Base-by-base conservation (phyloP, 1,284 basidiomycete species). In the Fistulina hepatica region DNA sequence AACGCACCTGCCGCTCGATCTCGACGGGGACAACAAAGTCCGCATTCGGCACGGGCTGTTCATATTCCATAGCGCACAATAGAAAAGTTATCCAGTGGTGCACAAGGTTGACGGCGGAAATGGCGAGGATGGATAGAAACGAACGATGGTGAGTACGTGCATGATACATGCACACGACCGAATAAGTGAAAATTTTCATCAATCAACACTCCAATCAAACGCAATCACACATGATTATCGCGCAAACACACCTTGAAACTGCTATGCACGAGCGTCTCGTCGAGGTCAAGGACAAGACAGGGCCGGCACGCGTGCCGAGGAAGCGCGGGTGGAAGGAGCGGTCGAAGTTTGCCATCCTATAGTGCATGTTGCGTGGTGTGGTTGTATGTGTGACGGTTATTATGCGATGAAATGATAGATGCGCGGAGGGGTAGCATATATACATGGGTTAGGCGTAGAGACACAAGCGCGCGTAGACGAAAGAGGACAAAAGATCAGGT, bases 1-100 rank as follows among this genome's bases (percentile, higher is more conserved):
- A n/a, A n/a, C n/a, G n/a, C n/a, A n/a, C n/a, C n/a, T n/a, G n/a
- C n/a, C n/a, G n/a, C n/a, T 99, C 95, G 48, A 99, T 99, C 62
- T 98, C 95, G 33, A 98, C 94, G 1, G 95, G 95, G 1, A 98
- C 94, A 45, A 98, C 88, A 58, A 93, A 99, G 63, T 98, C 95
- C 24, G 94, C 91, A 50, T 91, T 82, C 46, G 84, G 88, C 53
- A 97, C 89, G 48, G 92, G 86, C 91, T n/a, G n/a, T n/a, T n/a
- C n/a, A n/a, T n/a, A n/a, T n/a, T n/a, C n/a, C n/a, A n/a, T n/a
- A n/a, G n/a, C n/a, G n/a, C n/a, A n/a, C n/a, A n/a, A n/a, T n/a
- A n/a, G n/a, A n/a, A n/a, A n/a, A n/a, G n/a, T n/a, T n/a, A n/a
- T n/a, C n/a, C n/a, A n/a, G n/a, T 94, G 55, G 3, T 30, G n/a